A percentile compares a stretch with the other conserved stretches of the same genome.
phyloP scores from a whole-genome alignment of 1,284 basidiomycete species.

The Chiua sp. region DNA sequence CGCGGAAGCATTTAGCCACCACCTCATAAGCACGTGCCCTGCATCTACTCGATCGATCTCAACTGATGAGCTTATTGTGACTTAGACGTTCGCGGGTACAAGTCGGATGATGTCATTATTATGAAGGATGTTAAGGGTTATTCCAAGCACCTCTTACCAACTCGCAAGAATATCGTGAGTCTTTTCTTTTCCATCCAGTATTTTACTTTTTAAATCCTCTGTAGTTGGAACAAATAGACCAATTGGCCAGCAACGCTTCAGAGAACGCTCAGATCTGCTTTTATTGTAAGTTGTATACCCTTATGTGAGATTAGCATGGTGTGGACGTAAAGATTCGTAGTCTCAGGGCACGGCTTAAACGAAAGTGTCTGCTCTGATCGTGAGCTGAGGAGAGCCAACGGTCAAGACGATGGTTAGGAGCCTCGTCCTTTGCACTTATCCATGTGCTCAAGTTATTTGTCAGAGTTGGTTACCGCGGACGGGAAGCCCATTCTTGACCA shows the following conservation, averaged over 20 bases:
- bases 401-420: conserved; percentile 41
- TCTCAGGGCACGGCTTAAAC: conserved; percentile 41
- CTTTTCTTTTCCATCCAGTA: background rate
- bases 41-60: conserved; percentile 5
- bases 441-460: conserved; percentile 1
- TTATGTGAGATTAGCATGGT: background rate
- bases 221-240: conserved; percentile 33
- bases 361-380: conserved; percentile 20
- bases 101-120: conserved; percentile 32
- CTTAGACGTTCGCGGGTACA: conserved; percentile 31
- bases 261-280: conserved; percentile 43
- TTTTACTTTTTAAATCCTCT: background rate
- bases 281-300: conserved; percentile 36
- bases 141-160: conserved; percentile 28
- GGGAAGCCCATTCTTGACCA: conserved; percentile 26
- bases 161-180: conserved; percentile 35
- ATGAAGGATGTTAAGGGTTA: conserved; percentile 36
- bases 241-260: conserved; percentile 30
- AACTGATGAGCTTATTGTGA: background rate
- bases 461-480: conserved; percentile 31
- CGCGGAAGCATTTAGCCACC: conserved; percentile 12
- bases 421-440: background rate
- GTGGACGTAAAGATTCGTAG: conserved; percentile 4
- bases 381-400: conserved; percentile 33
- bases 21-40: conserved; percentile 20